phyloP scores from a whole-genome alignment of 257 asterid species.

The Mitragyna speciosa region DNA sequence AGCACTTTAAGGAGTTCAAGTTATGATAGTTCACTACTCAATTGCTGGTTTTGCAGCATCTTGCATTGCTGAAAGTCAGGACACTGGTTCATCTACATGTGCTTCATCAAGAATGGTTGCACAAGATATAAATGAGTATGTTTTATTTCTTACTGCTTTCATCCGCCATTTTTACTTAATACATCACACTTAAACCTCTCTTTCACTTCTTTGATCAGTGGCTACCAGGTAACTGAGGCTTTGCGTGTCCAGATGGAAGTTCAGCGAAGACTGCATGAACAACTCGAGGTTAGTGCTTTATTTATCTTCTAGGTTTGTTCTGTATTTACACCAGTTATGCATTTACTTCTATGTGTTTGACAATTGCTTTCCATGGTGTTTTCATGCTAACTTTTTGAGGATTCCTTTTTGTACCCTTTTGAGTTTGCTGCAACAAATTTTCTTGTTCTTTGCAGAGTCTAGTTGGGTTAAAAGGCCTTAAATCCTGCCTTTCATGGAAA shows the following conservation, averaged over 20 bases:
- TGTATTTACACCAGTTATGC: not conserved
- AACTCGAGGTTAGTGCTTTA: conserved; percentile 62
- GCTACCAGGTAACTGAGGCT: conserved; percentile 89
- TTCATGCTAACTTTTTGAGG: not conserved
- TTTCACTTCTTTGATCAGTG: conserved; percentile 46
- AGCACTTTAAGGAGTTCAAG: not conserved
- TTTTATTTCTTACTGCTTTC: conserved; percentile 5
- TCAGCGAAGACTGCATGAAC: conserved; percentile 79
- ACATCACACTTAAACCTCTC: conserved; percentile 5
- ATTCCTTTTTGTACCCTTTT: not conserved
- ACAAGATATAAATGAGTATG: conserved; percentile 74
- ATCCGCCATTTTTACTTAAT: not conserved
- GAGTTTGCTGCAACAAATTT: not conserved
- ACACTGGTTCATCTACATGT: conserved; percentile 73
- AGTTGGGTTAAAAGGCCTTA: not conserved
- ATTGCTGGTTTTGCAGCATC: conserved; percentile 51
- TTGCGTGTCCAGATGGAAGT: conserved; percentile 96
- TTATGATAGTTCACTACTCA: conserved; percentile 9
- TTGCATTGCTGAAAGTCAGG: conserved; percentile 79
- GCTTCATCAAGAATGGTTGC: conserved; percentile 63
- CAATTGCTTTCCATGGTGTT: not conserved
- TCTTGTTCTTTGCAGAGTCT: not conserved
- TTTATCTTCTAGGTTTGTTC: not conserved
- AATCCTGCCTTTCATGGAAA: not conserved
- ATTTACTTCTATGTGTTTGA: conserved; percentile 1